Percentiles rank a stretch among this genome's conserved stretches.
Evolutionary conservation across 2,329 filamentous ascomycete species (phyloP).

Genomic region (Pseudogymnoascus sp.): DNA sequence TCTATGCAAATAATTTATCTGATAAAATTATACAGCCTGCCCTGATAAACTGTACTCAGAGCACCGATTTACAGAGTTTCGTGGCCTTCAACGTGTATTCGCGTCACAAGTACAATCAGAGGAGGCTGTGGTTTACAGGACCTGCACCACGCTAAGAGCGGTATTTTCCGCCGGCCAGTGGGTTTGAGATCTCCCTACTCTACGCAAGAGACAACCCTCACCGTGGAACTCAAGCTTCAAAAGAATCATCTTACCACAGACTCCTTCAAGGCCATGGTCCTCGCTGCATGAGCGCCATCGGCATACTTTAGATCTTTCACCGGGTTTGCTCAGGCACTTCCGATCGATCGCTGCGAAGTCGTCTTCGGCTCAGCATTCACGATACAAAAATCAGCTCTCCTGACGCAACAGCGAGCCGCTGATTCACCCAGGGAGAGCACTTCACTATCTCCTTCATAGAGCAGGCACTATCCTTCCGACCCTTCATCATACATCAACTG

Average conservation of each 20-base stretch:
- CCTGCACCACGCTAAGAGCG: slow-evolving; percentile 6
- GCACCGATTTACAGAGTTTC: background rate
- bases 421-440: background rate
- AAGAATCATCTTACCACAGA: slow-evolving; percentile 2
- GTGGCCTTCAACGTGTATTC: background rate
- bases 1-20: background rate
- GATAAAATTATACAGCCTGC: background rate
- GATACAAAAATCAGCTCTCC: slow-evolving; percentile 6
- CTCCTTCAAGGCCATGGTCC: background rate
- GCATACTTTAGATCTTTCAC: slow-evolving; percentile 1
- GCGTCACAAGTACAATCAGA: background rate
- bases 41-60: background rate
- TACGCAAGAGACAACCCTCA: slow-evolving; percentile 6
- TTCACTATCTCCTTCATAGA: background rate
- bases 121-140: slow-evolving; percentile 1
- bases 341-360: background rate
- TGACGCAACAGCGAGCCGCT: slow-evolving; percentile 4
- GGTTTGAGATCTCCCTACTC: slow-evolving; percentile 9
- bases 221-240: slow-evolving; percentile 7
- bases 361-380: background rate
- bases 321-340: slow-evolving; percentile 1
- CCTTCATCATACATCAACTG: background rate
- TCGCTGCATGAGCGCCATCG: slow-evolving; percentile 2
- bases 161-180: slow-evolving; percentile 6
- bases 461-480: background rate